phyloP scores from a whole-genome alignment of 1,139 yeast genomes.

The Wickerhamomyces sp. region DNA sequence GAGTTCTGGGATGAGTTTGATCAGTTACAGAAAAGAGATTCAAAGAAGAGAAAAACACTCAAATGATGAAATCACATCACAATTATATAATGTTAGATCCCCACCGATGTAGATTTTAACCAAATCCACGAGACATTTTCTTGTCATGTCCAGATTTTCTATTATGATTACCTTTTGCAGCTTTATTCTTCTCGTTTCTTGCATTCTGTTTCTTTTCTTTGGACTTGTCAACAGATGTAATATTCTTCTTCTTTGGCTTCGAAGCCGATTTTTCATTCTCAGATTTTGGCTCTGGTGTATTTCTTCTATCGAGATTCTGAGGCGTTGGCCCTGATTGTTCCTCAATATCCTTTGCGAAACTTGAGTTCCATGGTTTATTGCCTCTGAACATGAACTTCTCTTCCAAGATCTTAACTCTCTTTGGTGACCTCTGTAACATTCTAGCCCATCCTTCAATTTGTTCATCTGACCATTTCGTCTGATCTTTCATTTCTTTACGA shows the following conservation, averaged over 20 bases:
- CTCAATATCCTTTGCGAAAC: slow-evolving; percentile 5
- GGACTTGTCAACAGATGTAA: neutral
- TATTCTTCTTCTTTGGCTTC: neutral
- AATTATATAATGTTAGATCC: too few species aligned
- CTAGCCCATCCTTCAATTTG: slow-evolving; percentile 92
- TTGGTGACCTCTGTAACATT: slow-evolving; percentile 63
- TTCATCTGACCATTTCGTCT: slow-evolving; percentile 75
- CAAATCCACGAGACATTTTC: slow-evolving; percentile 35
- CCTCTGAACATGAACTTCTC: slow-evolving; percentile 47
- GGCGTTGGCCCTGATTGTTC: slow-evolving; percentile 8
- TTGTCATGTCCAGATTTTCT: slow-evolving; percentile 57
- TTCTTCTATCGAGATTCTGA: slow-evolving; percentile 9
- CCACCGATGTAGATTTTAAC: slow-evolving; percentile 1
- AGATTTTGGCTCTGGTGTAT: neutral
- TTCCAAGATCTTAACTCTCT: slow-evolving; percentile 54
- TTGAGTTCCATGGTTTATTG: slow-evolving; percentile 12
- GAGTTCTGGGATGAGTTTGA: slow-evolving; percentile 24
- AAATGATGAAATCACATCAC: too few species aligned
- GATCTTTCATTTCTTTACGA: slow-evolving; percentile 47
- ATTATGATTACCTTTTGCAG: slow-evolving; percentile 56
- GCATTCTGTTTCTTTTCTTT: slow-evolving; percentile 31
- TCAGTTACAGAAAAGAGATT: slow-evolving; percentile 19
- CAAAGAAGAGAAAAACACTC: too few species aligned
- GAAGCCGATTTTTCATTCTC: neutral
- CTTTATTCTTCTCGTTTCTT: slow-evolving; percentile 51